A percentile compares a stretch with the other conserved stretches of the same genome.
These are phyloP conservation scores for Pythium myriotylum DNA, from an alignment of 352 stramenopile species.

Conservation along the genomic window DNA sequence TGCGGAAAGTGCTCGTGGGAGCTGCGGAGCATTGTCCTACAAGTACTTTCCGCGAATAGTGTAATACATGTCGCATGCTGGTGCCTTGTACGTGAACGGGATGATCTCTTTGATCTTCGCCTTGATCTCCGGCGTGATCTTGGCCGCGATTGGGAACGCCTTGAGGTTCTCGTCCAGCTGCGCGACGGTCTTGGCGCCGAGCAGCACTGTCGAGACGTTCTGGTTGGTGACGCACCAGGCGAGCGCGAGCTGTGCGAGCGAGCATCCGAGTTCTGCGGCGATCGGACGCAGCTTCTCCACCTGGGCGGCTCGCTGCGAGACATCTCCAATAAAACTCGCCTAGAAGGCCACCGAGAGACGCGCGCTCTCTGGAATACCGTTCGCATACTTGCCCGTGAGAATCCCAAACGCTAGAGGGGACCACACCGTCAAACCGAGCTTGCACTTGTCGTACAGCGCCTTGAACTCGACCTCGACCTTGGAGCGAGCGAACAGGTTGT, in stretches of 20 bases:
- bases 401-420: conserved; percentile 57
- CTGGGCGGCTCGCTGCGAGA: background rate
- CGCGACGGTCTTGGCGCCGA: background rate
- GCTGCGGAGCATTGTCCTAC: background rate
- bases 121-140: conserved; percentile 54
- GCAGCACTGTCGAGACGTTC: background rate
- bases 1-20: too few relatives aligned
- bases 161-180: background rate
- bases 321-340: conserved; percentile 25
- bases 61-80: background rate
- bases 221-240: background rate
- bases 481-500: conserved; percentile 52
- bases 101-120: conserved; percentile 46
- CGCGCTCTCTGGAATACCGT: conserved; percentile 52
- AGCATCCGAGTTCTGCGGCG: background rate
- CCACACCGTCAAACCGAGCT: conserved; percentile 46
- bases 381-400: conserved; percentile 78
- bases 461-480: conserved; percentile 47
- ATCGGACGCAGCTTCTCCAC: conserved; percentile 12
- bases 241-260: background rate
- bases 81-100: conserved; percentile 26
- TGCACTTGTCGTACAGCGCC: conserved; percentile 45
- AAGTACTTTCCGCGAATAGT: background rate
- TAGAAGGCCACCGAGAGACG: conserved; percentile 28
- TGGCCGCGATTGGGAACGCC: conserved; percentile 33